Evolutionary conservation across 2,329 filamentous ascomycete genomes (phyloP), one percentile per base, ranked within the genome.

Genomic region (Achaetomium macrosporum): DNA sequence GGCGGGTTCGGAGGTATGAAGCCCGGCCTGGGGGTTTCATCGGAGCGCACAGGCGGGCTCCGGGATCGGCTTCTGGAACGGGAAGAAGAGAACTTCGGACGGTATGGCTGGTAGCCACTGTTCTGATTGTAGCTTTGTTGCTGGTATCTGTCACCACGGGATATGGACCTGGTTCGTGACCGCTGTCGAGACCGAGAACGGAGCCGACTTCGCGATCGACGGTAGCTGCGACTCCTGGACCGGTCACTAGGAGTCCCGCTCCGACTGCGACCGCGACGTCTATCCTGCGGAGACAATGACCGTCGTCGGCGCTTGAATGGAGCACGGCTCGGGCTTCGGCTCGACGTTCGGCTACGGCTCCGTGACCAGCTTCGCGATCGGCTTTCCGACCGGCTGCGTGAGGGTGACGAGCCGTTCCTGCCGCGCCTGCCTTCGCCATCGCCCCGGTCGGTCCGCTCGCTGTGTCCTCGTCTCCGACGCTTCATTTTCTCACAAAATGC

Each of bases 401-500:
- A 63, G 16, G 53, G 52, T 16, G 57, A 51, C 15, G 57, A 59
- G 2, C 56, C 50, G 19, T 42, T 42, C 20, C 61, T 52, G 20
- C 57, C 55, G n/a, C 58, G 56, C 4, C 16, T 25, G 1, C 37
- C 16, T 3, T 54, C 56, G 33, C 47, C 35, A 31, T 66, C 71
- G 29, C 66, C 69, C 15, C 31, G 33, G 33, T 31, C 45, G 25
- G n/a, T 25, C 3, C 9, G 47, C 4, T 19, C 33, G 19, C 30
- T 42, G 2, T 30, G 44, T 4, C 30, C 57, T 25, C 48, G 51
- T 19, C 53, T 53, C 36, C 78, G 74, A 47, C 75, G 71, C 69
- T 85, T 89, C 86, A 93, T 93, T 64, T 86, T 87, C 59, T 88
- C 76, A 65, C 88, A 95, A 61, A 95, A 93, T 1, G 75, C 74